These are phyloP conservation scores for Pichia ethanolica DNA, from an alignment of 805 yeast species.

Conservation along the genomic window DNA sequence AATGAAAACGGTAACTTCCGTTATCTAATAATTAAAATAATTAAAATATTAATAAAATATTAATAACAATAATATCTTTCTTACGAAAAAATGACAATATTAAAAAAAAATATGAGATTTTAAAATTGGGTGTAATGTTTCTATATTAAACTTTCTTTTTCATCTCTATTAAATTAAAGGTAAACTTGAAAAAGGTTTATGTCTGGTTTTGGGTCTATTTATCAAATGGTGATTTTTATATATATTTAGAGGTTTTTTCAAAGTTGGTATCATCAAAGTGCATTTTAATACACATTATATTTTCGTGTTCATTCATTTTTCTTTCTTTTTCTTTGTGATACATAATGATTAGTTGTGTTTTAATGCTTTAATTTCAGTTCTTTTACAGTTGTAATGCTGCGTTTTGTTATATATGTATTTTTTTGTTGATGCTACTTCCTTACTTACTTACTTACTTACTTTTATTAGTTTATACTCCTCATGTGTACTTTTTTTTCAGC, in stretches of 20 bases:
- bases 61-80: not conserved
- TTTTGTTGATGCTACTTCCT: not conserved
- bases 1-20: not conserved
- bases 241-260: not conserved
- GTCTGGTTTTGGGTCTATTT: constrained; percentile 4
- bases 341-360: constrained; percentile 8
- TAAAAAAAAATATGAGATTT: not conserved
- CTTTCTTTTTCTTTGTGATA: not conserved
- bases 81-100: not conserved
- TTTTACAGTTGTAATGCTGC: not conserved
- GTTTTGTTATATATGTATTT: not conserved
- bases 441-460: not conserved
- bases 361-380: constrained; percentile 11
- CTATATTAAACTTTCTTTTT: not conserved
- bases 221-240: constrained; percentile 7
- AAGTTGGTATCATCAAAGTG: not conserved
- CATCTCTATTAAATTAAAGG: not conserved
- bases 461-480: not conserved
- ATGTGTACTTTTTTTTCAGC: not conserved
- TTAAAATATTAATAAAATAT: not conserved
- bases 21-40: not conserved
- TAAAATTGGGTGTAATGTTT: not conserved
- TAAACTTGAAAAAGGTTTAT: not conserved
- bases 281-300: not conserved
- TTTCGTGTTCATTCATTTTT: not conserved